Evolutionary conservation across 1,284 basidiomycete species (phyloP), one percentile per base, ranked within the genome.

Genomic region (Sporisorium scitamineum): DNA sequence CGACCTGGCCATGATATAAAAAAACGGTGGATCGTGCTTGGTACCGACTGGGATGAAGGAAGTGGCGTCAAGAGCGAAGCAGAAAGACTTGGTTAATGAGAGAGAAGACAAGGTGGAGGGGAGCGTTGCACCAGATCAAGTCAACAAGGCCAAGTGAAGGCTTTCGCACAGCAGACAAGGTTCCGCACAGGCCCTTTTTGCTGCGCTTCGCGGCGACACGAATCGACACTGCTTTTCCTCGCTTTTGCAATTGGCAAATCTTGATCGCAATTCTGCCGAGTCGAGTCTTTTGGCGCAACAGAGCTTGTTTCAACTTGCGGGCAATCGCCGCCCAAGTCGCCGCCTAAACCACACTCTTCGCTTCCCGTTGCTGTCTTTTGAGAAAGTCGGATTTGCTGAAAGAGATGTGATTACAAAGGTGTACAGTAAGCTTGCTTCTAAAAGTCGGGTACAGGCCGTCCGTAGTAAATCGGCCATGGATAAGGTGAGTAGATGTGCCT

Each of bases 401-500:
- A n/a, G 26, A n/a, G 37, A 41, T 54, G 37, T 18, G 37, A 54
- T 26, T 54, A 54, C 10, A 32, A 9, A 44, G 16, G 10, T 42
- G 39, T 42, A 20, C 39, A 20, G n/a, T 20, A 14, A 5, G 11
- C 20, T 66, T 42, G 39, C 39, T 20, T 9, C 20, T 34, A 71
- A 31, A 66, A 71, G 55, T 71, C 63, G 0, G 69, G 69, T 3
- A 59, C 41, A 3, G 61, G 59, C 0, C 56, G 53, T 24, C 58
- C 61, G 53, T 78, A 78, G 52, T 76, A 78, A 54, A 72, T 72
- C 3, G 76, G 76, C 60, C 64, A 76, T n/a, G 62, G 67, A 41
- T 76, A 78, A 5, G 76, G 76, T n/a, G 73, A 76, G 55, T 78
- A 78, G 47, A 69, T 60, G 47, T 78, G 76, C 45, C 73, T 70